A percentile compares a stretch with the other conserved stretches of the same genome.
phyloP scores from a whole-genome alignment of 1,139 yeast genomes.

The Pichia kudriavzevii region DNA sequence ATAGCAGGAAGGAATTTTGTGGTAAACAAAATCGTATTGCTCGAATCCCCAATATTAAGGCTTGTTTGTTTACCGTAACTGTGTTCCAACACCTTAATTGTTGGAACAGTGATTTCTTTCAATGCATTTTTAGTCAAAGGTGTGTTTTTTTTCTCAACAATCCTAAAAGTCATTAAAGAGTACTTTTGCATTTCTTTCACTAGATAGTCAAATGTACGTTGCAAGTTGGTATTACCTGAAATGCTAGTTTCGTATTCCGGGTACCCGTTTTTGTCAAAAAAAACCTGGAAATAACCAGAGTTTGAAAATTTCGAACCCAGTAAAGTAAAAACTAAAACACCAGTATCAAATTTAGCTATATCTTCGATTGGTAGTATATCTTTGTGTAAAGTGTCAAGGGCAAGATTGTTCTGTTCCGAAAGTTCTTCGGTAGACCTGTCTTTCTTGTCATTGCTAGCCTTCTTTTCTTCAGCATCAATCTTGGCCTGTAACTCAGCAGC shows the following conservation, averaged over 20 bases:
- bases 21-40: conserved; percentile 48
- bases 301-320: conserved; percentile 49
- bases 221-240: conserved; percentile 35
- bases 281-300: conserved; percentile 59
- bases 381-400: conserved; percentile 40
- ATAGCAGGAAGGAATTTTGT: conserved; percentile 75
- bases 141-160: conserved; percentile 45
- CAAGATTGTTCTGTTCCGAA: conserved; percentile 28
- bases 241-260: conserved; percentile 50
- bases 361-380: conserved; percentile 57
- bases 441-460: conserved; percentile 31
- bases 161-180: conserved; percentile 58
- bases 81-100: conserved; percentile 57
- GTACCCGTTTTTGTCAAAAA: conserved; percentile 67
- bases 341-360: conserved; percentile 55
- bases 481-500: conserved; percentile 7
- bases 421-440: too few species aligned
- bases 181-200: conserved; percentile 64
- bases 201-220: conserved; percentile 63
- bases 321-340: conserved; percentile 66
- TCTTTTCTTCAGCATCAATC: conserved; percentile 28
- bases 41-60: conserved; percentile 40
- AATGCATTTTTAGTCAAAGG: conserved; percentile 51
- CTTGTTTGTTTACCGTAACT: conserved; percentile 55
- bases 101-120: conserved; percentile 61